These are phyloP conservation scores for Rhizopogon roseolus DNA, from an alignment of 768 basidiomycete genomes.

Conservation along the genomic window DNA sequence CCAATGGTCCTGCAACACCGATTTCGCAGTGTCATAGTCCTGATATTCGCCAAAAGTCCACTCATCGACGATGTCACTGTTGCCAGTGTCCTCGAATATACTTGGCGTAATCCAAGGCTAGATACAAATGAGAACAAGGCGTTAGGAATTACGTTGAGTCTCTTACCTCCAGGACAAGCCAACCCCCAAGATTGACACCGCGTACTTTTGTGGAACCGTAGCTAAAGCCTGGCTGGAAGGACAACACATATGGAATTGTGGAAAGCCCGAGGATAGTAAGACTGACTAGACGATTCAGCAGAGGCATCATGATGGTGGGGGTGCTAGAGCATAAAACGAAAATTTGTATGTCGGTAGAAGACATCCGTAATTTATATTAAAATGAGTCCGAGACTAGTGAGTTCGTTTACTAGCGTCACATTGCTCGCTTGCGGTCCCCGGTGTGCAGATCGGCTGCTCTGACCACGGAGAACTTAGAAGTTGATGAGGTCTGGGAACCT, in stretches of 20 bases:
- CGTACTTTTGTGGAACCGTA: slow-evolving; percentile 25
- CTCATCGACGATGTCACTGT: slow-evolving; percentile 26
- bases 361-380: no score
- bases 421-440: no score
- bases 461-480: no score
- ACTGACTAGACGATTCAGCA: background rate
- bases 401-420: no score
- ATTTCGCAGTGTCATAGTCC: slow-evolving; percentile 37
- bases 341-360: no score
- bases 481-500: no score
- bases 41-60: slow-evolving; percentile 55
- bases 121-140: slow-evolving; percentile 17
- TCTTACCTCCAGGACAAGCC: slow-evolving; percentile 25
- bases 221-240: slow-evolving; percentile 18
- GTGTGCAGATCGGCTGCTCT: no score
- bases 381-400: background rate
- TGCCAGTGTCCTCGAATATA: slow-evolving; percentile 64
- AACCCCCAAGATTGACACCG: slow-evolving; percentile 30
- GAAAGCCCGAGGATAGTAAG: background rate
- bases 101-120: slow-evolving; percentile 78
- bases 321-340: background rate
- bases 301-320: slow-evolving; percentile 1
- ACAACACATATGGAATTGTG: background rate
- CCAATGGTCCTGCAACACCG: slow-evolving; percentile 68
- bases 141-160: slow-evolving; percentile 5